A percentile compares a stretch with the other conserved stretches of the same genome.
phyloP scores from a whole-genome alignment of 495 filamentous ascomycete genomes.

The Mytilinidion resinicola region DNA sequence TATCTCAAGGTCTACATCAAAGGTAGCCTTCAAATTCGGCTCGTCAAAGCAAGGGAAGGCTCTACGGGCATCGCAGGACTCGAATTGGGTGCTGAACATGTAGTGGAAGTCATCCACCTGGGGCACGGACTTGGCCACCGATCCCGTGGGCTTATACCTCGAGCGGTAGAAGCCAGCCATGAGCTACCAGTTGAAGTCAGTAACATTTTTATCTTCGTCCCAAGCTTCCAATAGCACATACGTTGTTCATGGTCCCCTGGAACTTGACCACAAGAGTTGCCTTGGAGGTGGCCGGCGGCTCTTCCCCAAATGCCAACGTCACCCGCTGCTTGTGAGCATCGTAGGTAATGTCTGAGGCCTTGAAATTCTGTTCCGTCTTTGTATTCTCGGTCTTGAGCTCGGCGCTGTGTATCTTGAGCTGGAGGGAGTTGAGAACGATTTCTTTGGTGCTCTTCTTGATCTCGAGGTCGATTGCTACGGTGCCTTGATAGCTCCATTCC shows the following conservation, averaged over 20 bases:
- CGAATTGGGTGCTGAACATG: slow-evolving; percentile 97
- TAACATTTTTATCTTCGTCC: background rate
- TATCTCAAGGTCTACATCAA: slow-evolving; percentile 86
- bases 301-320: slow-evolving; percentile 62
- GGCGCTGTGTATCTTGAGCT: slow-evolving; percentile 56
- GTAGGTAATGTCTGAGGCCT: slow-evolving; percentile 63
- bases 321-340: slow-evolving; percentile 75
- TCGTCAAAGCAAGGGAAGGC: slow-evolving; percentile 98
- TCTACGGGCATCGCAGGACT: slow-evolving; percentile 87
- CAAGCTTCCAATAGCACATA: slow-evolving; percentile 26
- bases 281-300: slow-evolving; percentile 55
- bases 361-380: slow-evolving; percentile 45
- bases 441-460: slow-evolving; percentile 56
- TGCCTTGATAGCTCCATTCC: slow-evolving; percentile 76
- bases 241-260: slow-evolving; percentile 81
- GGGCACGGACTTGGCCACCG: slow-evolving; percentile 63
- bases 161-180: slow-evolving; percentile 97
- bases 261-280: slow-evolving; percentile 68
- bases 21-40: slow-evolving; percentile 91
- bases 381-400: slow-evolving; percentile 40
- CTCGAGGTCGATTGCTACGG: slow-evolving; percentile 57
- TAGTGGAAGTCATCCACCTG: slow-evolving; percentile 74
- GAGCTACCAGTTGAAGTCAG: slow-evolving; percentile 6
- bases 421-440: slow-evolving; percentile 67
- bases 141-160: slow-evolving; percentile 76